Evolutionary conservation across 768 basidiomycete species (phyloP).

Genomic region (Podaxis pistillaris): DNA sequence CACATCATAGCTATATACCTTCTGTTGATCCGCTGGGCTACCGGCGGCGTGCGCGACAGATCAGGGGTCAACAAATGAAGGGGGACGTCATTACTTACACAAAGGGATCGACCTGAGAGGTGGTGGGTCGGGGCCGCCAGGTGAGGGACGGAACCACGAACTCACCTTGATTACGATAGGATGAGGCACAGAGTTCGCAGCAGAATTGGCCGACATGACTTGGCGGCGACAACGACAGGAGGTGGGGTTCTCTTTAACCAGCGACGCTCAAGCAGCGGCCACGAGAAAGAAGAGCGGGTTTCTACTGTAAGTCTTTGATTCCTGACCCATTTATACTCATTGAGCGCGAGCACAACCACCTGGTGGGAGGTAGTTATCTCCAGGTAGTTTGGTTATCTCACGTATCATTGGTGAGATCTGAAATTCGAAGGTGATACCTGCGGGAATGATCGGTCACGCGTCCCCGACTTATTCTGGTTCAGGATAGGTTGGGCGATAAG

Average conservation of each 20-base stretch:
- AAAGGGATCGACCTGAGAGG: constrained; percentile 64
- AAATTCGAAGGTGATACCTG: background rate
- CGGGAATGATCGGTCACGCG: background rate
- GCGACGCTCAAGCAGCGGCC: background rate
- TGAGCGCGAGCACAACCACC: background rate
- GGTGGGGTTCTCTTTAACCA: background rate
- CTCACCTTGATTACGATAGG: constrained; percentile 57
- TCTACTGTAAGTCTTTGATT: no score
- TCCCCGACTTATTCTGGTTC: background rate
- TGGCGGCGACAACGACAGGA: background rate
- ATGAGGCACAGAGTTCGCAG: constrained; percentile 57
- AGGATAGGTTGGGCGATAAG: background rate
- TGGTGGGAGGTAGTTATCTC: background rate
- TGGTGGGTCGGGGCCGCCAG: background rate
- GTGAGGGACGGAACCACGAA: background rate
- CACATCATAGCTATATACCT: constrained; percentile 34
- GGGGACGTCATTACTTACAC: constrained; percentile 40
- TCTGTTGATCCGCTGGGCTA: constrained; percentile 55
- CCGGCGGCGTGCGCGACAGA: background rate
- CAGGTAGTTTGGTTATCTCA: background rate
- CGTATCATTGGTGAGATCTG: background rate
- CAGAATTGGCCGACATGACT: constrained; percentile 45
- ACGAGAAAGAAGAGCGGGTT: background rate
- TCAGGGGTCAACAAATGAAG: no score
- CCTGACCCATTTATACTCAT: no score